phyloP scores from a whole-genome alignment of 257 asterid genomes.

The Nicotiana benthamiana region DNA sequence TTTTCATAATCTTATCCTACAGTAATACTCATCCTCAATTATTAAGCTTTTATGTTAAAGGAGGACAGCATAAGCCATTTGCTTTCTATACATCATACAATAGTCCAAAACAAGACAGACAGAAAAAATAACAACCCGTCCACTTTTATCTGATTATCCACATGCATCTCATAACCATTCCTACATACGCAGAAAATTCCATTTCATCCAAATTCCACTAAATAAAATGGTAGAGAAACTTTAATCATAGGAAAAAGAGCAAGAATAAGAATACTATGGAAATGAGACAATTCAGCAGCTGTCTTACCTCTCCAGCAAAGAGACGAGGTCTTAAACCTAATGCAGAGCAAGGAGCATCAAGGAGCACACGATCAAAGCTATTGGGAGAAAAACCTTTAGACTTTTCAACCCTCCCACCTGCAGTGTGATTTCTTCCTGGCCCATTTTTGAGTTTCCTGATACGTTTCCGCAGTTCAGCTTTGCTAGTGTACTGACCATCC shows the following conservation, averaged over 20 bases:
- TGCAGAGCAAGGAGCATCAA: slow-evolving; percentile 99
- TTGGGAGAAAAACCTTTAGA: slow-evolving; percentile 74
- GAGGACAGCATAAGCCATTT: neutral
- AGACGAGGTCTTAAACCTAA: slow-evolving; percentile 95
- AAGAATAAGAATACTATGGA: neutral
- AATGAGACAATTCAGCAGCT: neutral
- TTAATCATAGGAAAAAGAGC: neutral
- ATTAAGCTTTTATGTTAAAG: neutral
- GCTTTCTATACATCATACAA: neutral
- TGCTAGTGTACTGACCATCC: slow-evolving; percentile 34
- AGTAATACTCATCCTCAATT: neutral
- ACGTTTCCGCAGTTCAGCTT: slow-evolving; percentile 50
- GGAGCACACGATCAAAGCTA: slow-evolving; percentile 95
- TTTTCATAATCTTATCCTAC: neutral
- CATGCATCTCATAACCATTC: neutral
- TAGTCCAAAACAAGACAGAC: neutral
- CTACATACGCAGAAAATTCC: too few relatives aligned
- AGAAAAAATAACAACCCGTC: neutral
- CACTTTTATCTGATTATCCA: neutral
- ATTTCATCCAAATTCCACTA: neutral
- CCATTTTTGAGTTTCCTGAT: slow-evolving; percentile 62
- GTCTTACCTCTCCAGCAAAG: slow-evolving; percentile 78
- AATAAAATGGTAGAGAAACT: neutral
- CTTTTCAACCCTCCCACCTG: slow-evolving; percentile 74
- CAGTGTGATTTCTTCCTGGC: slow-evolving; percentile 58